Base-by-base conservation (phyloP, 2,329 filamentous ascomycete species). In the Metarhizium album region DNA sequence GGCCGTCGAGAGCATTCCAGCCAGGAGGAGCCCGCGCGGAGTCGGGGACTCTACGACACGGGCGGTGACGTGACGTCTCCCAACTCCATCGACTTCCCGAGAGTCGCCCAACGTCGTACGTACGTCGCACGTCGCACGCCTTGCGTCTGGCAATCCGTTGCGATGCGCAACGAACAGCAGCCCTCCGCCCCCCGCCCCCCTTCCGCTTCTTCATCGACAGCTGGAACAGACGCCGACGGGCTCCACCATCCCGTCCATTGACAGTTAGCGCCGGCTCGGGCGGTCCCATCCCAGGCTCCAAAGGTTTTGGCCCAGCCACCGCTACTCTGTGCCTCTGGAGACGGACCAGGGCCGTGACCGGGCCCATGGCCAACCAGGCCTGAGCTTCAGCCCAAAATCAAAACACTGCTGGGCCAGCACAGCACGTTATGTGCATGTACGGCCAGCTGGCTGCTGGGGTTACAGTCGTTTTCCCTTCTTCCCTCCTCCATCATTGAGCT, bases 331-430 rank as follows among this genome's bases (percentile, higher is more conserved):
- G 20, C 13, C 27, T 24, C 14, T 45, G 47, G 29, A 49, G 22
- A 45, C 47, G 14, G 47, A 48, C 46, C 22, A 40, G 48, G 48
- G 42, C 37, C n/a, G 29, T 43, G 40, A 24, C 40, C 40, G 22
- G 48, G 42, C n/a, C 24, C 22, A 8, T 42, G 47, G 33, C 35
- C 23, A 47, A 45, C 40, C 45, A 42, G 31, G 29, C 46, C 52
- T 51, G 49, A 51, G 48, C 49, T 45, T 45, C 45, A 31, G 52
- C 52, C 52, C 52, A 51, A 51, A 49, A 53, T 48, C 48, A 53
- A 48, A 53, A 51, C 51, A 46, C 48, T 48, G 38, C 40, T 49
- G n/a, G n/a, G n/a, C n/a, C n/a, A n/a, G n/a, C n/a, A n/a, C n/a
- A n/a, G n/a, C n/a, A n/a, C n/a, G n/a, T n/a, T n/a, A n/a, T n/a